These are phyloP conservation scores for Gynochthodes officinalis DNA, from an alignment of 257 asterid genomes.

Conservation along the genomic window DNA sequence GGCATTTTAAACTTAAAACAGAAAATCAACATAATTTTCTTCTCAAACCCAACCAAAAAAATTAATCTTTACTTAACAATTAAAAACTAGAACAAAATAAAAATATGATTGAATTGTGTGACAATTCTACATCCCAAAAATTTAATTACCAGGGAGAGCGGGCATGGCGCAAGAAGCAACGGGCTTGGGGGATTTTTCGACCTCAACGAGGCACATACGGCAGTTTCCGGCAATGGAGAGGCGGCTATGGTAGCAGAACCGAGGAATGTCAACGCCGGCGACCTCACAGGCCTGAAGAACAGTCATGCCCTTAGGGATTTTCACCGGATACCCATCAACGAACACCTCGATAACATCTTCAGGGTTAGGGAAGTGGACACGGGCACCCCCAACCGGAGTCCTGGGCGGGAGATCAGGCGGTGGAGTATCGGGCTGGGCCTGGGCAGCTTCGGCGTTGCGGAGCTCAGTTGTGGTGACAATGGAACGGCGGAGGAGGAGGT, in stretches of 20 bases:
- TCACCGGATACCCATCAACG: slow-evolving; percentile 87
- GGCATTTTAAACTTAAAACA: neutral
- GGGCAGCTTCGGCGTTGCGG: slow-evolving; percentile 64
- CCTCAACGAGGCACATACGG: slow-evolving; percentile 97
- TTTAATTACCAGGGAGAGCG: slow-evolving; percentile 69
- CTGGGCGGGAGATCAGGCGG: slow-evolving; percentile 58
- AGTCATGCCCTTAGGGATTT: slow-evolving; percentile 91
- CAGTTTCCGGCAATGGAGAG: slow-evolving; percentile 93
- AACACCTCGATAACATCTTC: slow-evolving; percentile 87
- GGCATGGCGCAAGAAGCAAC: slow-evolving; percentile 99
- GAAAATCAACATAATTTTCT: neutral
- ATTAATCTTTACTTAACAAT: neutral
- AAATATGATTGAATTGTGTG: neutral
- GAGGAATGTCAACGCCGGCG: slow-evolving; percentile 91
- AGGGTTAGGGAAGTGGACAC: slow-evolving; percentile 76
- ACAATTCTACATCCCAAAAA: neutral
- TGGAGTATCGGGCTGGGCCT: slow-evolving; percentile 39
- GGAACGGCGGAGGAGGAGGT: slow-evolving; percentile 54
- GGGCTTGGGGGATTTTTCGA: slow-evolving; percentile 93
- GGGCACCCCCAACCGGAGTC: slow-evolving; percentile 68
- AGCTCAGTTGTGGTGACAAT: slow-evolving; percentile 79
- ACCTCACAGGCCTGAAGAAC: slow-evolving; percentile 90
- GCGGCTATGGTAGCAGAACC: slow-evolving; percentile 81
- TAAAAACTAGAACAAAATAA: neutral
- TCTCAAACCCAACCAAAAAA: neutral